A percentile compares a stretch with the other conserved stretches of the same genome.
phyloP scores from a whole-genome alignment of 345 rosid genomes.

The Durio zibethinus region DNA sequence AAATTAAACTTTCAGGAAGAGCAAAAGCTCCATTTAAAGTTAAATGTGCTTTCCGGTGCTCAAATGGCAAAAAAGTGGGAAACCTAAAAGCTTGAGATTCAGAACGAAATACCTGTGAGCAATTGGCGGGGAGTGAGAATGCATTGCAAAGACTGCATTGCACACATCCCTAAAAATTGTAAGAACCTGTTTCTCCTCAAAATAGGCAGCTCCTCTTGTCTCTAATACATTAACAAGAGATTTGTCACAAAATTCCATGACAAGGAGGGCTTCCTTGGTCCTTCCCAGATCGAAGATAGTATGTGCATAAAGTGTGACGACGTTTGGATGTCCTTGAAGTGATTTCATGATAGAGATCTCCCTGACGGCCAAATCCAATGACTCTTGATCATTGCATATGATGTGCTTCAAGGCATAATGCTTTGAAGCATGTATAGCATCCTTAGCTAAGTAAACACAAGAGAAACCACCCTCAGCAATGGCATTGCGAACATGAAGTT shows the following conservation, averaged over 20 bases:
- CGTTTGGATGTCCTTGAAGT: slow-evolving; percentile 85
- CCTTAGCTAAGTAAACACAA: slow-evolving; percentile 81
- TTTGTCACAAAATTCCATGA: slow-evolving; percentile 90
- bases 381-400: slow-evolving; percentile 86
- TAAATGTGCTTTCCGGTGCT: neutral
- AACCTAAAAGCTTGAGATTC: neutral
- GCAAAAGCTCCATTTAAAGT: neutral
- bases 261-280: slow-evolving; percentile 85
- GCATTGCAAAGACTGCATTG: slow-evolving; percentile 96
- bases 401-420: slow-evolving; percentile 96
- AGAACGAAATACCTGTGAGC: slow-evolving; percentile 70
- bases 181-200: slow-evolving; percentile 83
- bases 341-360: slow-evolving; percentile 85
- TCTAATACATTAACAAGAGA: slow-evolving; percentile 82
- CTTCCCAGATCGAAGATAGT: slow-evolving; percentile 83
- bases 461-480: slow-evolving; percentile 99
- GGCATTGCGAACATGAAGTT: slow-evolving; percentile 63
- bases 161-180: slow-evolving; percentile 79
- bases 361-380: slow-evolving; percentile 62
- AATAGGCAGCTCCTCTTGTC: slow-evolving; percentile 74
- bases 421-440: slow-evolving; percentile 58
- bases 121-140: slow-evolving; percentile 77
- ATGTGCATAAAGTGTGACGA: slow-evolving; percentile 66
- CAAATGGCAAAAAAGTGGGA: neutral
- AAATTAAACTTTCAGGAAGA: neutral